Conservation (phyloP, 2,329 filamentous ascomycete species). For the Paraphaeosphaeria minitans region DNA sequence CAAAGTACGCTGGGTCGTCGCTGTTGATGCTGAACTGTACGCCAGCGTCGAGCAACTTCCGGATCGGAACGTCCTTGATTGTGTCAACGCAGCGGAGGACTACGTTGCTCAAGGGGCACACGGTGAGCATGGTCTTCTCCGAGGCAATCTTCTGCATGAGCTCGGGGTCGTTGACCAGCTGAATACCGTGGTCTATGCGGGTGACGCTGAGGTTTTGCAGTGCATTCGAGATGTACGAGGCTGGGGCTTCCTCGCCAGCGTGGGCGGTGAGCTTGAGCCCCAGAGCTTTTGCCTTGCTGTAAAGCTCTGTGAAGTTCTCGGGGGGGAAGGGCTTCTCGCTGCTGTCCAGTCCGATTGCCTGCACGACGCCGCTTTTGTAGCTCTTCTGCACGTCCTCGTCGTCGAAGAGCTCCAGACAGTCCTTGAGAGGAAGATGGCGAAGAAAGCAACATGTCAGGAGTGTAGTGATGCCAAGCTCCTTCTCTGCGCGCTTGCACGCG, state of each 20-base stretch:
- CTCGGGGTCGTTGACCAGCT: slow-evolving; percentile 63
- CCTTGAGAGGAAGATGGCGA: slow-evolving; percentile 67
- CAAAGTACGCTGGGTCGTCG: slow-evolving; percentile 64
- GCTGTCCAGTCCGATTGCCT: slow-evolving; percentile 71
- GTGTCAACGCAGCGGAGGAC: slow-evolving; percentile 61
- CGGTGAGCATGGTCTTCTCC: slow-evolving; percentile 66
- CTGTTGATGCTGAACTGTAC: slow-evolving; percentile 56
- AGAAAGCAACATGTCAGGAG: slow-evolving; percentile 75
- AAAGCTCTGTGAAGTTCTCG: slow-evolving; percentile 66
- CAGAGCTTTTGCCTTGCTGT: slow-evolving; percentile 56
- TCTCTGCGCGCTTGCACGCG: slow-evolving; percentile 64
- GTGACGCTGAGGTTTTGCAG: slow-evolving; percentile 65
- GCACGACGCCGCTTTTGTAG: slow-evolving; percentile 58
- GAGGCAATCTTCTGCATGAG: slow-evolving; percentile 64
- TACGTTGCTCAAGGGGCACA: slow-evolving; percentile 78
- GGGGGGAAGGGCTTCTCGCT: slow-evolving; percentile 55
- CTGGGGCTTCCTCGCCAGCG: slow-evolving; percentile 75
- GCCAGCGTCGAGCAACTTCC: slow-evolving; percentile 41
- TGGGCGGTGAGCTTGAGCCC: slow-evolving; percentile 72
- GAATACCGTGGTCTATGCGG: slow-evolving; percentile 77
- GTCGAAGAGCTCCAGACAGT: slow-evolving; percentile 54
- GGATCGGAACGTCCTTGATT: slow-evolving; percentile 64
- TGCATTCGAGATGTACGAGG: slow-evolving; percentile 67
- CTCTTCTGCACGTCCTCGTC: slow-evolving; percentile 53
- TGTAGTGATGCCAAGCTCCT: slow-evolving; percentile 67